These are phyloP conservation scores for Termitomyces sp. DNA, from an alignment of 768 basidiomycete genomes.

Conservation along the genomic window DNA sequence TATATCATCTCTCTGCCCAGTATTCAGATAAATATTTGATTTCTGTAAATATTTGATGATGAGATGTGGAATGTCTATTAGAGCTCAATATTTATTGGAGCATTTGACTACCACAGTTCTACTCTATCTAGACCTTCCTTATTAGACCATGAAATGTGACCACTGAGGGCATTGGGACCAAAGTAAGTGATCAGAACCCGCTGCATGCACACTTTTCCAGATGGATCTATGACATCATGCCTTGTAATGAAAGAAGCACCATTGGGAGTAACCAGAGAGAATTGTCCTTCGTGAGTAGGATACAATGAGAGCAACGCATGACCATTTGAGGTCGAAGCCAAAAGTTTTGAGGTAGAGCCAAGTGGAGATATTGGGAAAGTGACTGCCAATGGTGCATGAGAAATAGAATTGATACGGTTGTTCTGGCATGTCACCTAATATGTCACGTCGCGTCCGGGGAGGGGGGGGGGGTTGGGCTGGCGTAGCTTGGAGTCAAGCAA, in stretches of 20 bases:
- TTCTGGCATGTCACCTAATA: no score
- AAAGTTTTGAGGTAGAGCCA: constrained; percentile 25
- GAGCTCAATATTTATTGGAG: constrained; percentile 11
- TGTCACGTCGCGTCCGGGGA: no score
- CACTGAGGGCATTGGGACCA: constrained; percentile 4
- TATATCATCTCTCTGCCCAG: not conserved
- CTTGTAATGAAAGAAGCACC: constrained; percentile 2
- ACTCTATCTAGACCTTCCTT: constrained; percentile 12
- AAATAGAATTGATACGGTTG: no score
- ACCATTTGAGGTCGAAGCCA: constrained; percentile 26
- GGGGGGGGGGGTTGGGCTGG: no score
- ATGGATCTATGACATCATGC: constrained; percentile 15
- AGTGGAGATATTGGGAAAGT: constrained; percentile 26
- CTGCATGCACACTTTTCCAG: constrained; percentile 17
- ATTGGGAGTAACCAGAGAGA: constrained; percentile 17
- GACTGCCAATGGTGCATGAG: constrained; percentile 24
- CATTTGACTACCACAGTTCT: constrained; percentile 12
- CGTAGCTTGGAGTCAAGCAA: no score
- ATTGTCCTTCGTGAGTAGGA: constrained; percentile 31
- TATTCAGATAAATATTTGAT: not conserved
- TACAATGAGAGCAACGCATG: constrained; percentile 25
- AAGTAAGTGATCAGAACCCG: constrained; percentile 1
- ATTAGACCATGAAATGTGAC: constrained; percentile 14
- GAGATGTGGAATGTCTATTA: not conserved
- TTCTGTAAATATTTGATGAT: not conserved